phyloP scores from a whole-genome alignment of 176 grass and related monocot genomes.

The Eleusine indica region DNA sequence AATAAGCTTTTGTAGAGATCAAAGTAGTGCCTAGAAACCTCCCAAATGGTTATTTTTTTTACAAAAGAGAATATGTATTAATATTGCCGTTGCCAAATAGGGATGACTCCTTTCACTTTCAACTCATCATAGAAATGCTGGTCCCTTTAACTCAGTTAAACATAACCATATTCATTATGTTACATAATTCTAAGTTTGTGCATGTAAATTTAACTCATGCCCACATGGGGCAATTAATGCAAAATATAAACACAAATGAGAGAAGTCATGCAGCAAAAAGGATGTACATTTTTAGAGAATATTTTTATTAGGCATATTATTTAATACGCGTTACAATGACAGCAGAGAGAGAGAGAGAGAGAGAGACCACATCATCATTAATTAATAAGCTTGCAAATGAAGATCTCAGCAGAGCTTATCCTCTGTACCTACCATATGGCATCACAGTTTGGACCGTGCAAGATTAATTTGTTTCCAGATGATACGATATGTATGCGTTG shows the following conservation, averaged over 20 bases:
- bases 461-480: neutral
- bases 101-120: too few relatives aligned
- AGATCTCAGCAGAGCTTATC: neutral
- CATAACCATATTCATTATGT: neutral
- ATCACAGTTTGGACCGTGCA: neutral
- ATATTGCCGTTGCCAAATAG: too few relatives aligned
- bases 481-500: neutral
- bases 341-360: neutral
- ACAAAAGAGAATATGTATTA: too few relatives aligned
- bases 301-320: too few relatives aligned
- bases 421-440: neutral
- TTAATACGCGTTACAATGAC: too few relatives aligned
- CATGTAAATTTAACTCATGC: neutral
- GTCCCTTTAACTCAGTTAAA: too few relatives aligned
- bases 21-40: too few relatives aligned
- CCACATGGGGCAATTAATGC: neutral
- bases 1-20: too few relatives aligned
- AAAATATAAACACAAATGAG: neutral
- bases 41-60: neutral
- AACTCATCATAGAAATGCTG: too few relatives aligned
- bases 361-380: neutral
- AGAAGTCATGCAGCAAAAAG: neutral
- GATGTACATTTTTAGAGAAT: too few relatives aligned
- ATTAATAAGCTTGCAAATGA: neutral
- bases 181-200: neutral